Evolutionary conservation across 208 protist species (phyloP).

Genomic region (Leishmania guyanensis): DNA sequence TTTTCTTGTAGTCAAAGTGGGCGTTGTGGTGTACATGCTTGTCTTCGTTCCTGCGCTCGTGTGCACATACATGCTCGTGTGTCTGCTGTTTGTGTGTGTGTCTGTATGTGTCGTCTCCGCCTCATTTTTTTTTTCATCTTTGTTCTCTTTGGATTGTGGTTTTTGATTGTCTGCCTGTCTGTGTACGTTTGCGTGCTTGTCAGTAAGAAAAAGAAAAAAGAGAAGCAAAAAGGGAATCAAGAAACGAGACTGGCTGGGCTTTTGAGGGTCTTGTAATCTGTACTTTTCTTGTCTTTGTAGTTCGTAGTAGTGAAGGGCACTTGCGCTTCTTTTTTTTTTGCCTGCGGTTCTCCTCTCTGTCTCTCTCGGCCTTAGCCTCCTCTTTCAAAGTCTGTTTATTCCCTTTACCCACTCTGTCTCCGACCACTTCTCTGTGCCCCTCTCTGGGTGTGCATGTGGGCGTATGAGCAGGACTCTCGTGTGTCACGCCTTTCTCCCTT

Average conservation of each 20-base stretch:
- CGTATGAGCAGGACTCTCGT: background rate
- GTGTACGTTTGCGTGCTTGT: background rate
- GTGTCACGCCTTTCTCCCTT: conserved; percentile 5
- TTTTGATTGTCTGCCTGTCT: background rate
- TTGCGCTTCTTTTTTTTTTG: background rate
- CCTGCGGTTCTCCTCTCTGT: background rate
- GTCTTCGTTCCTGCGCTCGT: conserved; percentile 4
- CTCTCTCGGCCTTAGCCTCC: background rate
- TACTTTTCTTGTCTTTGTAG: background rate
- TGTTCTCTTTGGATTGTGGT: background rate
- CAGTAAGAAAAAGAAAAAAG: background rate
- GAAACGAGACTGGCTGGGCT: background rate
- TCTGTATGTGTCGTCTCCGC: conserved; percentile 9
- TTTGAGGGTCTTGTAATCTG: background rate
- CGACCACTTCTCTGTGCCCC: background rate
- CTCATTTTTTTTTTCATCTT: conserved; percentile 7
- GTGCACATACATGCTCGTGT: conserved; percentile 13
- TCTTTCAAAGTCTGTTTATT: background rate
- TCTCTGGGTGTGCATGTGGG: conserved; percentile 1
- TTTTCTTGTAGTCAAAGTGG: conserved; percentile 9
- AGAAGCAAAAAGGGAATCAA: background rate
- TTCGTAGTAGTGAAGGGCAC: background rate
- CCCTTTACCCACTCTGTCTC: conserved; percentile 9
- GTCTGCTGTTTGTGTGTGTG: conserved; percentile 7
- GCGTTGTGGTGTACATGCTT: conserved; percentile 13